Evolutionary conservation across 2,329 filamentous ascomycete species (phyloP), one percentile per base, ranked within the genome.

Genomic region (Alternaria incomplexa): DNA sequence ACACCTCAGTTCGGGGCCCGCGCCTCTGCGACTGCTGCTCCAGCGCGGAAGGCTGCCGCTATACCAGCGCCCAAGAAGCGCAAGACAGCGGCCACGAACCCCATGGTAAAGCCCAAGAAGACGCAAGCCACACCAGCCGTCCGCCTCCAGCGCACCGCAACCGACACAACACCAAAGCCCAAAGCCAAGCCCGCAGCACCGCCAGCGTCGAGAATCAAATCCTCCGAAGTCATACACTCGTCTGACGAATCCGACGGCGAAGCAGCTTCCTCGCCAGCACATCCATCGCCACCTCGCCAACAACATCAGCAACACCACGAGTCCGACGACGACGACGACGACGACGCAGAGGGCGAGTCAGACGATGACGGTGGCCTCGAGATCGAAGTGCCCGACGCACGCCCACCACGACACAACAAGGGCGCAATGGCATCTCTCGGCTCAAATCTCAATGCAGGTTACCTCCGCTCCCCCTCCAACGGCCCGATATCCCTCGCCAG

Each of bases 401-500:
- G 59, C 9, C 66, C 72, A 40, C 47, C 67, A 43, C 64, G 65
- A 23, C 63, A 62, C 47, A 63, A 66, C 52, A 61, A 67, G 47
- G 62, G 59, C 28, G 68, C 71, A 15, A 64, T 77, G 50, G 69
- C 65, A 51, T 73, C 69, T 17, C 69, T 77, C 0, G 74, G 73
- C 44, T 52, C 64, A 74, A 58, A 72, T 25, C 66, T 80, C 1
- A 76, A 75, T 20, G 58, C 64, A 6, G 62, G 68, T 6, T 66
- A 70, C n/a, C 63, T 69, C 26, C 68, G 70, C 10, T 74, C 73
- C 3, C 76, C 77, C 0, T 72, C 70, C 22, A 72, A 74, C 25
- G 81, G 82, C 4, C 83, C 82, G 3, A 83, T 83, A 47, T 81
- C 77, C 15, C 74, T 84, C 40, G 79, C 78, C 15, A 81, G 79